Evolutionary conservation across 306 rosid species (phyloP).

Genomic region (Adenanthera pavonina): DNA sequence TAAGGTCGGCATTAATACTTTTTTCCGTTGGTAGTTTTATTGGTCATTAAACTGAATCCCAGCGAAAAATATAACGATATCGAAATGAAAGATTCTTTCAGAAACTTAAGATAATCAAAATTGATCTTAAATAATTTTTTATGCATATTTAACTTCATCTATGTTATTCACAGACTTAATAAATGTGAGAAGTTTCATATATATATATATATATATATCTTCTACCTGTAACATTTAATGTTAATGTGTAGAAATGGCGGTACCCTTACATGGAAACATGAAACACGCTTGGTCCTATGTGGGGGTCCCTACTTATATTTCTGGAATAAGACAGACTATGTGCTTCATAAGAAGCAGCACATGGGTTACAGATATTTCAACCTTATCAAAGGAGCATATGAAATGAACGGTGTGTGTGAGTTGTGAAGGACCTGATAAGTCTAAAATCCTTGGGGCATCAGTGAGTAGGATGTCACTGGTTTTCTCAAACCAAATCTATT

Average conservation of each 20-base stretch:
- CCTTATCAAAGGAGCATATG: constrained; percentile 50
- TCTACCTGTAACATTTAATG: too few relatives aligned
- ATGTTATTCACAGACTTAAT: too few relatives aligned
- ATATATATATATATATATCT: too few relatives aligned
- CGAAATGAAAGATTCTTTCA: too few relatives aligned
- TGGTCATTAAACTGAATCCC: not conserved
- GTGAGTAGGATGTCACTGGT: constrained; percentile 36
- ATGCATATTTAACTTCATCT: too few relatives aligned
- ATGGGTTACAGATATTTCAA: constrained; percentile 37
- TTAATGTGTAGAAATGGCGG: too few relatives aligned
- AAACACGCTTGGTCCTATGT: constrained; percentile 36
- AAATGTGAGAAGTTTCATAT: too few relatives aligned
- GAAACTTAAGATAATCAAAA: too few relatives aligned
- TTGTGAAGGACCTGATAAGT: constrained; percentile 45
- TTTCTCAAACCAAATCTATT: constrained; percentile 11
- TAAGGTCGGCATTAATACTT: not conserved
- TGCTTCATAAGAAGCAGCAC: constrained; percentile 44
- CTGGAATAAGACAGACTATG: constrained; percentile 22
- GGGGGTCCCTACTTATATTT: constrained; percentile 44
- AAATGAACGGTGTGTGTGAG: constrained; percentile 44
- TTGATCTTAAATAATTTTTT: too few relatives aligned
- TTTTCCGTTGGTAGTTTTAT: not conserved
- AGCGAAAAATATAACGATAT: too few relatives aligned
- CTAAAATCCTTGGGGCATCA: constrained; percentile 43
- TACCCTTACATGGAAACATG: constrained; percentile 31